phyloP scores from a whole-genome alignment of 768 basidiomycete species.

The Gloeostereum incarnatum region DNA sequence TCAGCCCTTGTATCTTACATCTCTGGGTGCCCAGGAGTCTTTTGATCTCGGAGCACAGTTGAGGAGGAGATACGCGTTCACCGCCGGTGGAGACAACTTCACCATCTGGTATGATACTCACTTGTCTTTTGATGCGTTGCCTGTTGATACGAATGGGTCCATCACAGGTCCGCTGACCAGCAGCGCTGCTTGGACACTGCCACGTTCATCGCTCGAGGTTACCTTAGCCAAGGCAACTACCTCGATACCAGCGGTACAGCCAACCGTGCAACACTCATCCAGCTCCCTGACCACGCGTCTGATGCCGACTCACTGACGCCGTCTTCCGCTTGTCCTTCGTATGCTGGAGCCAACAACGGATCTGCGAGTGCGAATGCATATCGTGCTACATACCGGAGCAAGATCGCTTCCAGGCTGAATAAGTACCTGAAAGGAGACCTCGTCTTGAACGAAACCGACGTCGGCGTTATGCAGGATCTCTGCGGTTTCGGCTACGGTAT shows the following conservation, averaged over 20 bases:
- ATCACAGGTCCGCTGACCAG: constrained; percentile 28
- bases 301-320: constrained; percentile 32
- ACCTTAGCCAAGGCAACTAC: constrained; percentile 33
- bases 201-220: constrained; percentile 27
- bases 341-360: constrained; percentile 20
- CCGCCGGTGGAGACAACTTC: constrained; percentile 27
- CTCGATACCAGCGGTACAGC: constrained; percentile 13
- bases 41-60: constrained; percentile 29
- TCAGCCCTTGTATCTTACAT: constrained; percentile 27
- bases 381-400: constrained; percentile 20
- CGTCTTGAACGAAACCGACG: constrained; percentile 20
- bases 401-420: constrained; percentile 26
- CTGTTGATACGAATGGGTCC: neutral
- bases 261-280: constrained; percentile 25
- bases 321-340: constrained; percentile 26
- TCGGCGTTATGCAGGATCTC: constrained; percentile 34
- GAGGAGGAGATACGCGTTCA: constrained; percentile 28
- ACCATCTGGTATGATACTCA: constrained; percentile 26
- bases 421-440: constrained; percentile 22
- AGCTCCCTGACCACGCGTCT: constrained; percentile 30
- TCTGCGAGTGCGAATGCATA: constrained; percentile 17
- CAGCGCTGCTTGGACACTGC: constrained; percentile 34
- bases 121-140: neutral
- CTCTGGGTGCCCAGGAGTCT: constrained; percentile 27
- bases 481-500: constrained; percentile 30